Evolutionary conservation across 1,284 basidiomycete genomes (phyloP).

Genomic region (Microbotryum violaceum): DNA sequence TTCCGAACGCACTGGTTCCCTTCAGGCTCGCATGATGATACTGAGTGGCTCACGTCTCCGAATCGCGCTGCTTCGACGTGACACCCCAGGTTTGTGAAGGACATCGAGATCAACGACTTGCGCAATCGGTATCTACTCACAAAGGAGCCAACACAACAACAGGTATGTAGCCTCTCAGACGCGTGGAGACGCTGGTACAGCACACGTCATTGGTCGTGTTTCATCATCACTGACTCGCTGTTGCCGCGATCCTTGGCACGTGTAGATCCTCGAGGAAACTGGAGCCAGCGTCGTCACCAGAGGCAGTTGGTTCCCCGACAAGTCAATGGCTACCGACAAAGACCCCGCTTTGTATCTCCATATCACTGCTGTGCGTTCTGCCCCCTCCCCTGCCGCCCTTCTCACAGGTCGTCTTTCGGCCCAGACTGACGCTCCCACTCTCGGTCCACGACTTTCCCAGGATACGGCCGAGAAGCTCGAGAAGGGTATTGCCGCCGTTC

Average conservation of each 20-base stretch:
- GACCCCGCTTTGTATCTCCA: conserved; percentile 94
- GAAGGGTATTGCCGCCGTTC: conserved; percentile 63
- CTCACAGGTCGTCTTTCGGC: no score
- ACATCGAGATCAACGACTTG: conserved; percentile 96
- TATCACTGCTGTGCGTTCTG: conserved; percentile 56
- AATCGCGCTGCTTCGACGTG: no score
- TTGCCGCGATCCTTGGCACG: not conserved
- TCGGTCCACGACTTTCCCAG: conserved; percentile 1
- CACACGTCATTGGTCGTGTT: not conserved
- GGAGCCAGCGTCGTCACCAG: conserved; percentile 84
- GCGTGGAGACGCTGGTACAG: not conserved
- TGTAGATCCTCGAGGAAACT: conserved; percentile 68
- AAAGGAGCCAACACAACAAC: conserved; percentile 82
- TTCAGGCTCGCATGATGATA: no score
- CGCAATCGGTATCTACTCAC: conserved; percentile 93
- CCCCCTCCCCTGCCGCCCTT: no score
- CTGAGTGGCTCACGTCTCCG: no score
- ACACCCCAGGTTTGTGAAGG: conserved; percentile 56
- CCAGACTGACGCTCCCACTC: not conserved
- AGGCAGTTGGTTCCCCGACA: conserved; percentile 89
- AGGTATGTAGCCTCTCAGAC: conserved; percentile 51
- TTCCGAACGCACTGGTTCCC: no score
- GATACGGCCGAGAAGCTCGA: conserved; percentile 70
- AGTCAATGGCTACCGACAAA: conserved; percentile 75
- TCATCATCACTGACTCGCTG: not conserved